Evolutionary conservation across 2,329 filamentous ascomycete species (phyloP), one percentile per base, ranked within the genome.

Genomic region (Xylariaceae sp.): DNA sequence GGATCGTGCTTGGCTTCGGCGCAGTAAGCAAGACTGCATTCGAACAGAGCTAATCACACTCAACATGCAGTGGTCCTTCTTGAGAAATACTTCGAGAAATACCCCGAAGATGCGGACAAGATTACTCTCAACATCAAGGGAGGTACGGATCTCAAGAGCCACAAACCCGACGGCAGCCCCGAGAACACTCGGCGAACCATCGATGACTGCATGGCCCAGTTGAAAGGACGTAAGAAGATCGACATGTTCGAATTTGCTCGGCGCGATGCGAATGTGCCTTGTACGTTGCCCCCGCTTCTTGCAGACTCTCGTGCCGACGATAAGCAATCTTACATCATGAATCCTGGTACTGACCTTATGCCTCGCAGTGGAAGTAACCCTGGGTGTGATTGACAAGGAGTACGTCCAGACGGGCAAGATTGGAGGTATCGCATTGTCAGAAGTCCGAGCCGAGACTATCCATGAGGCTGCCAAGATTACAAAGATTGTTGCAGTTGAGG

Each of bases 61-160:
- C 27, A 3, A 6, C 7, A 35, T 11, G 18, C 30, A 18, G n/a
- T 12, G 47, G 71, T 75, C 39, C 67, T 83, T 15, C 62, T 82
- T 15, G 71, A 77, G 48, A 68, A 71, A 38, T 83, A 83, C 64
- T 82, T 83, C 58, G 71, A 71, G 33, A 70, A 74, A 53, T 75
- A 82, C 61, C 79, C 80, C 1, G 75, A 78, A 53, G 75, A 82
- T 51, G 77, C 77, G 5, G 68, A 73, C 27, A 77, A 81, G 59
- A 73, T 82, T 1, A 69, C 82, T 9, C 65, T 83, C 17, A 75
- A 71, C 56, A 73, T 83, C 59, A 83, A 83, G 62, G 79, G 79
- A 12, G 78, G 72, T 1, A 22, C 71, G 11, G 62, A 70, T 43
- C 45, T 59, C 0, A 56, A 61, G 9, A 62, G 69, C 32, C 40